phyloP scores from a whole-genome alignment of 768 basidiomycete genomes.

The Kwoniella dejecticola region DNA sequence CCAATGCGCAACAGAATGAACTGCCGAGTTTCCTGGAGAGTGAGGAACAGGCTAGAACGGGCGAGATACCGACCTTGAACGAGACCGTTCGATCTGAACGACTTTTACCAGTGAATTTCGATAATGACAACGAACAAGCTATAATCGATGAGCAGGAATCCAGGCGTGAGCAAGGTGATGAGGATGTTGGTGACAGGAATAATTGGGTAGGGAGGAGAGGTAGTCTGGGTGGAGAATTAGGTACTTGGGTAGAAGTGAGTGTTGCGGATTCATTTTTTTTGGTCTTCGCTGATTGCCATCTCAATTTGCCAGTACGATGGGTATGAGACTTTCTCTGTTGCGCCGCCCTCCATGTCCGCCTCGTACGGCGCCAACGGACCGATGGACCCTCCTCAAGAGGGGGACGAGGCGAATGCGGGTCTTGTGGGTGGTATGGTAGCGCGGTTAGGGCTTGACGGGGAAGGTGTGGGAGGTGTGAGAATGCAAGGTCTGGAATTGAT shows the following conservation, averaged over 20 bases:
- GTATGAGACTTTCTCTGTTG: constrained; percentile 53
- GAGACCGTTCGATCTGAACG: constrained; percentile 20
- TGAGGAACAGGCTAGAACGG: constrained; percentile 37
- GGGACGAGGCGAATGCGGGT: constrained; percentile 36
- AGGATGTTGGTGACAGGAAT: constrained; percentile 13
- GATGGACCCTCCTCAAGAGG: constrained; percentile 53
- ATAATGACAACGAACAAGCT: constrained; percentile 19
- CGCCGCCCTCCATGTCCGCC: constrained; percentile 44
- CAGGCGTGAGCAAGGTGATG: constrained; percentile 4
- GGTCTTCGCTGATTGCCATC: background rate
- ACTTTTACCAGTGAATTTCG: constrained; percentile 20
- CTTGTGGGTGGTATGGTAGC: constrained; percentile 44
- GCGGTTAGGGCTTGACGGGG: constrained; percentile 36
- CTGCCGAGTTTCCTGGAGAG: constrained; percentile 42
- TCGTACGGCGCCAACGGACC: constrained; percentile 46
- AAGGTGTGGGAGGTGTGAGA: constrained; percentile 32
- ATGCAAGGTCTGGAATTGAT: constrained; percentile 39
- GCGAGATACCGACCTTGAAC: constrained; percentile 27
- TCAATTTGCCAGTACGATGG: constrained; percentile 46
- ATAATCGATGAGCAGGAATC: background rate
- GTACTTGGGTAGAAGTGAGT: constrained; percentile 49
- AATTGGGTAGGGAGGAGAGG: constrained; percentile 34
- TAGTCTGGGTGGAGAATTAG: constrained; percentile 42
- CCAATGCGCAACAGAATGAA: constrained; percentile 5
- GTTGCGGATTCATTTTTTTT: background rate